These are phyloP conservation scores for Naematelia aurantialba DNA, from an alignment of 768 basidiomycete species.

Conservation along the genomic window DNA sequence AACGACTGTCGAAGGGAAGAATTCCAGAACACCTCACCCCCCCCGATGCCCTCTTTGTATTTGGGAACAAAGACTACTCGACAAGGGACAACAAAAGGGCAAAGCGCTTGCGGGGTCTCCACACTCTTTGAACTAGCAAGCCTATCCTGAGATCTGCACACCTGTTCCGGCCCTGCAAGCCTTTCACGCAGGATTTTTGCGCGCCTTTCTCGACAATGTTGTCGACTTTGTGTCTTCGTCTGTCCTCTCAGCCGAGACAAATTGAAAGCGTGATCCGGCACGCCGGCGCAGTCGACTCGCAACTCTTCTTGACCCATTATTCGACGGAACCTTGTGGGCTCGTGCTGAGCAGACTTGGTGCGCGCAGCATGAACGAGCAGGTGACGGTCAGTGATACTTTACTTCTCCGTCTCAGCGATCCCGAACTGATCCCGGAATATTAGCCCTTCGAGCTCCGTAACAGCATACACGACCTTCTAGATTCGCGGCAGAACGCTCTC, in stretches of 20 bases:
- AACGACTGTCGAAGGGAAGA: too few relatives aligned
- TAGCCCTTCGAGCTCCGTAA: slow-evolving; percentile 22
- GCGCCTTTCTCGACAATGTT: neutral
- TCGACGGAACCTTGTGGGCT: neutral
- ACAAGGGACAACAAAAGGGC: too few relatives aligned
- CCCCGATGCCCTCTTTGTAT: too few relatives aligned
- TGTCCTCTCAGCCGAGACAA: neutral
- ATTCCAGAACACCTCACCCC: too few relatives aligned
- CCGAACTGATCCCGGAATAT: neutral
- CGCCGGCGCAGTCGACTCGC: too few relatives aligned
- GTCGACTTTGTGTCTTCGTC: neutral
- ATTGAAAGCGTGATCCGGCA: slow-evolving; percentile 2
- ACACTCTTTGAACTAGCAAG: too few relatives aligned
- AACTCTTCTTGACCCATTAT: neutral
- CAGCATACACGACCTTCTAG: slow-evolving; percentile 25
- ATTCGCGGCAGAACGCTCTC: slow-evolving; percentile 10
- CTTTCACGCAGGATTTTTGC: neutral
- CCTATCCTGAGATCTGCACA: neutral
- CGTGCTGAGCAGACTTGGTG: neutral
- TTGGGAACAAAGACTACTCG: too few relatives aligned
- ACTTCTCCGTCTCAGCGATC: neutral
- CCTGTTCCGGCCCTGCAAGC: neutral
- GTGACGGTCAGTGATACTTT: slow-evolving; percentile 7
- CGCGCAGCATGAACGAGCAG: neutral
- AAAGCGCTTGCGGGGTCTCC: neutral